Evolutionary conservation across 371 early-diverging fungal species (phyloP).

Genomic region (Mucor velutinosus): DNA sequence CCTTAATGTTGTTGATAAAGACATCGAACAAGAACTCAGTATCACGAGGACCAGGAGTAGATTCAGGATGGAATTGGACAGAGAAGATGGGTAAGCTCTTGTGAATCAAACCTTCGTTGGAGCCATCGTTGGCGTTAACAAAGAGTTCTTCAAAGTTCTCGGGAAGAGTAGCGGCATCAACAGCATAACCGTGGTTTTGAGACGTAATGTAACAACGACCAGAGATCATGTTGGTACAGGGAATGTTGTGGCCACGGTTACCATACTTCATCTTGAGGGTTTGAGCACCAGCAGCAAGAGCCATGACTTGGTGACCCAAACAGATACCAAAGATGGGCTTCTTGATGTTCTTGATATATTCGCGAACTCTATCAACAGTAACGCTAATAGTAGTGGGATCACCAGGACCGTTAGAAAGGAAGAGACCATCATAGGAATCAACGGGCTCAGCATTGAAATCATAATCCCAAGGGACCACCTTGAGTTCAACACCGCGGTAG

Average conservation of each 20-base stretch:
- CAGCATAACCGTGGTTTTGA: slow-evolving; percentile 97
- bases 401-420: slow-evolving; percentile 97
- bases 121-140: slow-evolving; percentile 96
- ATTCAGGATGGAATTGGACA: slow-evolving; percentile 98
- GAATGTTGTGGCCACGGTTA: slow-evolving; percentile 98
- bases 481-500: slow-evolving; percentile 89
- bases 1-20: slow-evolving; percentile 78
- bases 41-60: slow-evolving; percentile 96
- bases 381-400: slow-evolving; percentile 84
- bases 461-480: slow-evolving; percentile 95
- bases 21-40: slow-evolving; percentile 95
- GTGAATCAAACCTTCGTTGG: slow-evolving; percentile 97
- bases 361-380: slow-evolving; percentile 75
- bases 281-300: slow-evolving; percentile 91
- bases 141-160: slow-evolving; percentile 86
- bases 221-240: slow-evolving; percentile 92
- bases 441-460: slow-evolving; percentile 76
- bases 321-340: slow-evolving; percentile 98
- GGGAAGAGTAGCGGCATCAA: slow-evolving; percentile 81
- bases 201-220: slow-evolving; percentile 97
- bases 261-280: slow-evolving; percentile 97
- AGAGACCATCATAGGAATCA: slow-evolving; percentile 87
- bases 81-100: slow-evolving; percentile 88
- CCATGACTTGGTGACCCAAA: slow-evolving; percentile 94
- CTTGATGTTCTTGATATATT: slow-evolving; percentile 65